Evolutionary conservation across 2,329 filamentous ascomycete genomes (phyloP).

Genomic region (Cryphonectria radicalis): DNA sequence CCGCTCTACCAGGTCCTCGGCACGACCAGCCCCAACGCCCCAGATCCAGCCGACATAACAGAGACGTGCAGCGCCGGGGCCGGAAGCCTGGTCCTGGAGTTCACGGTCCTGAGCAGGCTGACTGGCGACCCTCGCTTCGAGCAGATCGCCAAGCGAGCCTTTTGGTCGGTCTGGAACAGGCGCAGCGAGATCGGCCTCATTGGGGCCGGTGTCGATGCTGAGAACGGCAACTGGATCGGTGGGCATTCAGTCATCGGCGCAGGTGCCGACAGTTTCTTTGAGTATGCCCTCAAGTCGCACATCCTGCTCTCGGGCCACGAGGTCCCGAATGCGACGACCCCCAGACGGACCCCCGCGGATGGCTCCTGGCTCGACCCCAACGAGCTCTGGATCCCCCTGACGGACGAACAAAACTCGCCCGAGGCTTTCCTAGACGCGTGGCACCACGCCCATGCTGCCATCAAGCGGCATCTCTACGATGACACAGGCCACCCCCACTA

Average conservation of each 20-base stretch:
- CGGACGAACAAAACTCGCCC: constrained; percentile 69
- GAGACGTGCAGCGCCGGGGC: constrained; percentile 97
- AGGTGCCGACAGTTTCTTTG: constrained; percentile 97
- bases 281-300: constrained; percentile 94
- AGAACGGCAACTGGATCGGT: constrained; percentile 86
- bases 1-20: constrained; percentile 67
- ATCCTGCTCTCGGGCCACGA: constrained; percentile 82
- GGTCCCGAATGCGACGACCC: constrained; percentile 55
- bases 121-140: constrained; percentile 90
- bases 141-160: constrained; percentile 84
- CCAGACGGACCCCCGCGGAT: constrained; percentile 42
- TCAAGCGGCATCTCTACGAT: constrained; percentile 90
- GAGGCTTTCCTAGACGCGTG: constrained; percentile 82
- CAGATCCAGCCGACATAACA: constrained; percentile 71
- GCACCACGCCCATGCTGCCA: constrained; percentile 83
- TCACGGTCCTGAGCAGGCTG: constrained; percentile 85
- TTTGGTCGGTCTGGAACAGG: constrained; percentile 95
- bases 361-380: constrained; percentile 66
- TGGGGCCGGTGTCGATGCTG: constrained; percentile 86
- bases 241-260: constrained; percentile 93
- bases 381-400: constrained; percentile 61
- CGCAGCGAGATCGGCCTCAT: constrained; percentile 86
- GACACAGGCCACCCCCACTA: constrained; percentile 87
- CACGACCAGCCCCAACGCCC: constrained; percentile 37
- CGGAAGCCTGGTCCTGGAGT: constrained; percentile 93